Conservation (phyloP, 2,329 filamentous ascomycete genomes). For the Xylariaceae sp. region DNA sequence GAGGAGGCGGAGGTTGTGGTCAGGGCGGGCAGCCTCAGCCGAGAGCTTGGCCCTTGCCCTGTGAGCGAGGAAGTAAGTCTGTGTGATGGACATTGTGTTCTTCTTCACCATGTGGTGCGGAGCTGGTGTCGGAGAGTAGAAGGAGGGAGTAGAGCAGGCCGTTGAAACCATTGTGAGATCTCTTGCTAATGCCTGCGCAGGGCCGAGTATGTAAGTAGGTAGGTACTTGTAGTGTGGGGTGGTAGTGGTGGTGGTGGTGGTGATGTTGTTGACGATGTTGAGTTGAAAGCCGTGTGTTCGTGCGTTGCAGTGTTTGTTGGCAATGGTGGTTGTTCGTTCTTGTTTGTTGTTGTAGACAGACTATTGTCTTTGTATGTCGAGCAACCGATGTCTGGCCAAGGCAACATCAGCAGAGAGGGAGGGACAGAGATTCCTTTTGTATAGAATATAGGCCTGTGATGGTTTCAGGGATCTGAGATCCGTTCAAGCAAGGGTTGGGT, state of each 20-base stretch:
- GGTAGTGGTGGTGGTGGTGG: neutral
- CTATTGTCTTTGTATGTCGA: constrained; percentile 23
- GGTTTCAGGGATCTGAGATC: constrained; percentile 24
- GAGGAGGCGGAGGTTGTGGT: constrained; percentile 91
- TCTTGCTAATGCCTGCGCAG: constrained; percentile 7
- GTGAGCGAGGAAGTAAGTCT: constrained; percentile 98
- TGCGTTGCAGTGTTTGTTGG: neutral
- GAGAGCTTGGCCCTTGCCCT: constrained; percentile 95
- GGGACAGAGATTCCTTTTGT: constrained; percentile 28
- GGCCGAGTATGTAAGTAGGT: constrained; percentile 17
- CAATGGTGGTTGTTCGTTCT: constrained; percentile 22
- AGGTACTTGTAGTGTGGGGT: neutral
- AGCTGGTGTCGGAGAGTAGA: constrained; percentile 25
- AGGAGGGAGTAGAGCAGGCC: constrained; percentile 25
- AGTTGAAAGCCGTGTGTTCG: neutral
- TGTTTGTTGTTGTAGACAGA: constrained; percentile 27
- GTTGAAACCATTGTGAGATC: constrained; percentile 35
- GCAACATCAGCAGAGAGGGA: constrained; percentile 27
- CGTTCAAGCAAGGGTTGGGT: constrained; percentile 6
- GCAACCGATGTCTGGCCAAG: constrained; percentile 33
- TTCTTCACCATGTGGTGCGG: constrained; percentile 51
- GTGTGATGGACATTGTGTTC: constrained; percentile 87
- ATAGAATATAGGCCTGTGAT: constrained; percentile 25
- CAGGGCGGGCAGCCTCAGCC: constrained; percentile 78
- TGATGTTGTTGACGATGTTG: neutral